Evolutionary conservation across 495 filamentous ascomycete genomes (phyloP).

Genomic region (Hypomontagnella submonticulosa): DNA sequence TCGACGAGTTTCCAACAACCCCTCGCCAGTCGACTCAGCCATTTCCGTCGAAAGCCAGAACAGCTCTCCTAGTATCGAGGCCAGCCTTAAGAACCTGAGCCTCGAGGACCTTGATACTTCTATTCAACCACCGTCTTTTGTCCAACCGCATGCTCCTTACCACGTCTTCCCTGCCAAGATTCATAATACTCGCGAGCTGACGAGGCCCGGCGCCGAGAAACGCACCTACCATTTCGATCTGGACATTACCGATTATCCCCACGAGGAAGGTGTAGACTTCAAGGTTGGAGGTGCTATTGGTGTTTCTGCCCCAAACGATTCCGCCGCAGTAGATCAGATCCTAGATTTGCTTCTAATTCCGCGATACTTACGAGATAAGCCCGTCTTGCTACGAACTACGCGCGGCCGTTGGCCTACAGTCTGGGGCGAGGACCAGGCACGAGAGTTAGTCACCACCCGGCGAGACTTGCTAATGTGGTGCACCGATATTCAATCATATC

Average conservation of each 20-base stretch:
- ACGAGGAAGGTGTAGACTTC: slow-evolving; percentile 88
- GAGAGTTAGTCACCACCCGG: slow-evolving; percentile 86
- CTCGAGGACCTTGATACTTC: slow-evolving; percentile 58
- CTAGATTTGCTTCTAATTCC: slow-evolving; percentile 83
- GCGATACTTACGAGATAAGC: slow-evolving; percentile 80
- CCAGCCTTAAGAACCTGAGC: slow-evolving; percentile 43
- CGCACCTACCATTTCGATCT: slow-evolving; percentile 96
- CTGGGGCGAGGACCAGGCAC: slow-evolving; percentile 90
- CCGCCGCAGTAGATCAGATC: slow-evolving; percentile 80
- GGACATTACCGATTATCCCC: slow-evolving; percentile 94
- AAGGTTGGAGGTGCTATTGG: slow-evolving; percentile 97
- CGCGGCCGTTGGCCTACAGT: slow-evolving; percentile 95
- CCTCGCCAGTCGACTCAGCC: slow-evolving; percentile 55
- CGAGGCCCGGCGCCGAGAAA: slow-evolving; percentile 91
- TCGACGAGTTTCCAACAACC: slow-evolving; percentile 45
- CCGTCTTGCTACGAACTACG: slow-evolving; percentile 78
- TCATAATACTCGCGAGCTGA: slow-evolving; percentile 84
- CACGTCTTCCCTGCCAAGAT: slow-evolving; percentile 88
- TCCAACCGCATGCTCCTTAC: slow-evolving; percentile 95
- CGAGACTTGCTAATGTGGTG: slow-evolving; percentile 95
- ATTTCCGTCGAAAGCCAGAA: slow-evolving; percentile 43
- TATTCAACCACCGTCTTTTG: slow-evolving; percentile 83
- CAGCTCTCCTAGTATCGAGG: slow-evolving; percentile 23
- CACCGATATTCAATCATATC: slow-evolving; percentile 89
- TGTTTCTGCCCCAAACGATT: slow-evolving; percentile 86